phyloP scores from a whole-genome alignment of 2,329 filamentous ascomycete genomes.

The Paraphaeosphaeria minitans region DNA sequence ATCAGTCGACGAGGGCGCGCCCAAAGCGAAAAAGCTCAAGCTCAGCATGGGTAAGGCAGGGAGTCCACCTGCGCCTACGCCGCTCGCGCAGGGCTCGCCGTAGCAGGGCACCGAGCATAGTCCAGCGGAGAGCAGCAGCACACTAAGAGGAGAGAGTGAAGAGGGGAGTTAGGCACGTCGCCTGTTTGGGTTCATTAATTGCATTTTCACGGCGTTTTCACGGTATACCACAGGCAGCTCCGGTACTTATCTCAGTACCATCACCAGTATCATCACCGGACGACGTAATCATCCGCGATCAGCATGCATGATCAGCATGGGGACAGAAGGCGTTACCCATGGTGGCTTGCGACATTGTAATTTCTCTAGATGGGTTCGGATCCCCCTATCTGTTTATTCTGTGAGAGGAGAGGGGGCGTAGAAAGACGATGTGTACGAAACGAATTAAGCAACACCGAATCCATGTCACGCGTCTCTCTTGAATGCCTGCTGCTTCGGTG shows the following conservation, averaged over 20 bases:
- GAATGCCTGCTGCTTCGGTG: too few species aligned
- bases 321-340: neutral
- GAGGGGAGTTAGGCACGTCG: neutral
- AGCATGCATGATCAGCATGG: neutral
- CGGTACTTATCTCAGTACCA: neutral
- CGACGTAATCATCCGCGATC: neutral
- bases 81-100: conserved; percentile 3
- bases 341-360: neutral
- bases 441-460: too few species aligned
- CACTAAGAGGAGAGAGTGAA: neutral
- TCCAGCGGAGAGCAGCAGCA: too few species aligned
- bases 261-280: neutral
- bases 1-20: conserved; percentile 36
- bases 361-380: neutral
- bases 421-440: too few species aligned
- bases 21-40: conserved; percentile 48
- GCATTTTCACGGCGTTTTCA: conserved; percentile 7
- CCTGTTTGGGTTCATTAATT: neutral
- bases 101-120: neutral
- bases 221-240: conserved; percentile 7
- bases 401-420: too few species aligned
- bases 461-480: too few species aligned
- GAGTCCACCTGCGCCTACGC: conserved; percentile 11
- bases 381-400: too few species aligned
- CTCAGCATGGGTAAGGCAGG: conserved; percentile 30